Evolutionary conservation across 768 basidiomycete species (phyloP).

Genomic region (Inosperma sp.): DNA sequence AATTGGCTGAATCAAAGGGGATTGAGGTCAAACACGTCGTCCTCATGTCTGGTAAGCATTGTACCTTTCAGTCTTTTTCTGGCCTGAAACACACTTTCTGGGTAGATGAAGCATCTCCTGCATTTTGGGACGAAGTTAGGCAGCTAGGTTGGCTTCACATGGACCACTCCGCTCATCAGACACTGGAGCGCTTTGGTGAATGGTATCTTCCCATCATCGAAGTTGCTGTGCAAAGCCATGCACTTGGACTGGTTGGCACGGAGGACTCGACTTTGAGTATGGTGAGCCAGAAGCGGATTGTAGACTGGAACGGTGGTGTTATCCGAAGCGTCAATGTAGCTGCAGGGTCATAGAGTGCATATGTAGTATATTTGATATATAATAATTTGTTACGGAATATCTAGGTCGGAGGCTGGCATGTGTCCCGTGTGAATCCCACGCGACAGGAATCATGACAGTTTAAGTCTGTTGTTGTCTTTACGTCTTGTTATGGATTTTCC

Average conservation of each 20-base stretch:
- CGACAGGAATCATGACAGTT: not conserved
- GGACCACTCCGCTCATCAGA: constrained; percentile 35
- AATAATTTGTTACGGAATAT: no score
- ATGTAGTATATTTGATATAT: no score
- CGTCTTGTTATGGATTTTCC: constrained; percentile 25
- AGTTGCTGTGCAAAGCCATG: constrained; percentile 52
- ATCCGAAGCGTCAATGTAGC: constrained; percentile 6
- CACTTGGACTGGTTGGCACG: constrained; percentile 56
- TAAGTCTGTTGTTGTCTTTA: constrained; percentile 16
- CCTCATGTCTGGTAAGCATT: constrained; percentile 38
- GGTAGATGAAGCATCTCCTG: constrained; percentile 41
- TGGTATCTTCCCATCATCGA: constrained; percentile 55
- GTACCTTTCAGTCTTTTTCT: not conserved
- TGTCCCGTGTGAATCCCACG: no score
- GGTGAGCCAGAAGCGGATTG: constrained; percentile 47
- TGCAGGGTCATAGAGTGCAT: not conserved
- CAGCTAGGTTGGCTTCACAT: constrained; percentile 41
- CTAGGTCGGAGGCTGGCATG: no score
- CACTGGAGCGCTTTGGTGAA: constrained; percentile 34
- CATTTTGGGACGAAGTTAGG: constrained; percentile 39
- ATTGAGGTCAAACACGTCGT: constrained; percentile 35
- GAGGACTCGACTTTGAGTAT: constrained; percentile 53
- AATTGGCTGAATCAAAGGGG: constrained; percentile 29
- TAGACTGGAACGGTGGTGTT: constrained; percentile 51
- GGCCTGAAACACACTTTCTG: not conserved